These are phyloP conservation scores for Phaffia tasmanica DNA, from an alignment of 768 basidiomycete genomes.

Conservation along the genomic window DNA sequence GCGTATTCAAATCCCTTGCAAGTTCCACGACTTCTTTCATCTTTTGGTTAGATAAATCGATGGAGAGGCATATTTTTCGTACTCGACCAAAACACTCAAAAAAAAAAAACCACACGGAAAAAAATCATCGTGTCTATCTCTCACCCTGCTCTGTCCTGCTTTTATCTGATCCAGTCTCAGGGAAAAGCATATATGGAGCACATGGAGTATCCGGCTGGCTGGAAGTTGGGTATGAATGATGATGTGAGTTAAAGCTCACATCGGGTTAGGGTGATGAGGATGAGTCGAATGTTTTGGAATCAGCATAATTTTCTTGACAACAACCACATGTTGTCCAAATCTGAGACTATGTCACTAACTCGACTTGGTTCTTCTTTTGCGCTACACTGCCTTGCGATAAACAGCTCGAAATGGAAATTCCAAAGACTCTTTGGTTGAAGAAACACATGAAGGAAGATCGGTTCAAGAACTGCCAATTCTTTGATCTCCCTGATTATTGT, in stretches of 20 bases:
- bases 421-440: conserved; percentile 94
- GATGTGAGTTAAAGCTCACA: conserved; percentile 1
- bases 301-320: too few species aligned
- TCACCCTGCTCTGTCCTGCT: too few species aligned
- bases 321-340: neutral
- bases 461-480: conserved; percentile 47
- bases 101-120: neutral
- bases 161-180: neutral
- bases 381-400: neutral
- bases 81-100: too few species aligned
- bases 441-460: conserved; percentile 61
- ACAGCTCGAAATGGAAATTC: conserved; percentile 95
- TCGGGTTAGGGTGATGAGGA: too few species aligned
- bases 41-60: neutral
- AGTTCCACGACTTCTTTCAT: too few species aligned
- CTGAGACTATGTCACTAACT: neutral
- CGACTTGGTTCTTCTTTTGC: neutral
- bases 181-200: conserved; percentile 11
- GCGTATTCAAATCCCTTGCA: conserved; percentile 18
- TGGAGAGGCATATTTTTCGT: neutral
- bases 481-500: conserved; percentile 70
- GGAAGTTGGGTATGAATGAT: conserved; percentile 21
- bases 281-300: neutral
- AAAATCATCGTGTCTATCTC: too few species aligned
- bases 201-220: conserved; percentile 15